These are phyloP conservation scores for Martensiomyces pterosporus DNA, from an alignment of 192 early-diverging fungal genomes.

Conservation along the genomic window DNA sequence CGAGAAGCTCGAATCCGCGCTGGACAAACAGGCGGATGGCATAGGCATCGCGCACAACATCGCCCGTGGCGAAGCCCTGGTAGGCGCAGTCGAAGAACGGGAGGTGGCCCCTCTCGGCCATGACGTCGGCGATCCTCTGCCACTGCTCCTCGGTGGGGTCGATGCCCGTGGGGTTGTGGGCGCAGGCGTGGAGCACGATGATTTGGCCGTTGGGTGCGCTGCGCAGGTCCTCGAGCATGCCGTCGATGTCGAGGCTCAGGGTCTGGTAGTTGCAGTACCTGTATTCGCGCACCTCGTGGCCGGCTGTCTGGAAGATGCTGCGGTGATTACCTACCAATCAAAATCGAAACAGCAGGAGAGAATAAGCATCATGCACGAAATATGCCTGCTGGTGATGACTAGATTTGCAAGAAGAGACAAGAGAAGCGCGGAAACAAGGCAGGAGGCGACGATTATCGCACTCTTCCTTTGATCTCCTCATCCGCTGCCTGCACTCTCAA, in stretches of 20 bases:
- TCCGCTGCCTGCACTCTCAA: background rate
- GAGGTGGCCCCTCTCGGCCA: slow-evolving; percentile 76
- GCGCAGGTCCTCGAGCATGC: slow-evolving; percentile 65
- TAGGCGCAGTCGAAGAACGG: slow-evolving; percentile 99
- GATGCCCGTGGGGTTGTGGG: slow-evolving; percentile 99
- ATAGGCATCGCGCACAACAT: slow-evolving; percentile 85
- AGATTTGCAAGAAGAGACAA: too few relatives aligned
- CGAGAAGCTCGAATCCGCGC: slow-evolving; percentile 85
- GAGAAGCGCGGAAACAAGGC: too few relatives aligned
- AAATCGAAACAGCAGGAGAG: background rate
- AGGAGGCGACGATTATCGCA: too few relatives aligned
- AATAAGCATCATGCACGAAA: too few relatives aligned
- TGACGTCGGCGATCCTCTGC: slow-evolving; percentile 83
- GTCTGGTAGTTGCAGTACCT: slow-evolving; percentile 83
- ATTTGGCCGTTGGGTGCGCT: slow-evolving; percentile 75
- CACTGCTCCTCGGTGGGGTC: slow-evolving; percentile 95
- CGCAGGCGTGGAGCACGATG: slow-evolving; percentile 91
- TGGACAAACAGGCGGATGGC: slow-evolving; percentile 92
- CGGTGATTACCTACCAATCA: slow-evolving; percentile 68
- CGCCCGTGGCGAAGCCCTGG: slow-evolving; percentile 96
- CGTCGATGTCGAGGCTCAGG: slow-evolving; percentile 74
- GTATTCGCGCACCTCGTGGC: slow-evolving; percentile 80
- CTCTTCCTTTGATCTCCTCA: too few relatives aligned
- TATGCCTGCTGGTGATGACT: too few relatives aligned
- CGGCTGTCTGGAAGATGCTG: slow-evolving; percentile 82